These are phyloP conservation scores for Eucalyptus sp. DNA, from an alignment of 345 rosid species.

Conservation along the genomic window DNA sequence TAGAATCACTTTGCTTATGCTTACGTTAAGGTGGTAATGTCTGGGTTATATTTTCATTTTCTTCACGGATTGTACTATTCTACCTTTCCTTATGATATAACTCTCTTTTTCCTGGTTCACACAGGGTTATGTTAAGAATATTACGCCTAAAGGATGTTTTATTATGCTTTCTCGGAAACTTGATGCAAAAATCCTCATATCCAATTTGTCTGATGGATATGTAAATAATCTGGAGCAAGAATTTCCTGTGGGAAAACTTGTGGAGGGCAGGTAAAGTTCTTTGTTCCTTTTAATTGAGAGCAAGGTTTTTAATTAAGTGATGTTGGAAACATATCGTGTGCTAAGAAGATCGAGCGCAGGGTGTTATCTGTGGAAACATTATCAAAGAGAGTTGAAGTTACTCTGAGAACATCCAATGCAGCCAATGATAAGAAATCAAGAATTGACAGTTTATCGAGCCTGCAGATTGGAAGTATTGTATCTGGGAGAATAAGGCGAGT, in stretches of 20 bases:
- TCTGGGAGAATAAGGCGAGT: conserved; percentile 69
- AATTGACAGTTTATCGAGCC: conserved; percentile 31
- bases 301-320: background rate
- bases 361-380: conserved; percentile 72
- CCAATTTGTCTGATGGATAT: conserved; percentile 74
- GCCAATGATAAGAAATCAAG: conserved; percentile 29
- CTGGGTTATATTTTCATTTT: background rate
- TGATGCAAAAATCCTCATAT: conserved; percentile 73
- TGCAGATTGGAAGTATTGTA: conserved; percentile 52
- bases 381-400: conserved; percentile 81
- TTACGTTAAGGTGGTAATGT: background rate
- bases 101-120: background rate
- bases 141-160: conserved; percentile 79
- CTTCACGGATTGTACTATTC: background rate
- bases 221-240: conserved; percentile 56
- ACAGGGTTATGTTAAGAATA: conserved; percentile 92
- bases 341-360: conserved; percentile 36
- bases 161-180: conserved; percentile 71
- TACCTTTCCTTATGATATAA: background rate
- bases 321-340: background rate
- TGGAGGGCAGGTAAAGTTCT: conserved; percentile 55
- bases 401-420: conserved; percentile 43
- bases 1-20: background rate
- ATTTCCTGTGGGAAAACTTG: conserved; percentile 86
- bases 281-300: background rate